Evolutionary conservation across 2,329 filamentous ascomycete genomes (phyloP).

Genomic region (Lachnellula cervina): DNA sequence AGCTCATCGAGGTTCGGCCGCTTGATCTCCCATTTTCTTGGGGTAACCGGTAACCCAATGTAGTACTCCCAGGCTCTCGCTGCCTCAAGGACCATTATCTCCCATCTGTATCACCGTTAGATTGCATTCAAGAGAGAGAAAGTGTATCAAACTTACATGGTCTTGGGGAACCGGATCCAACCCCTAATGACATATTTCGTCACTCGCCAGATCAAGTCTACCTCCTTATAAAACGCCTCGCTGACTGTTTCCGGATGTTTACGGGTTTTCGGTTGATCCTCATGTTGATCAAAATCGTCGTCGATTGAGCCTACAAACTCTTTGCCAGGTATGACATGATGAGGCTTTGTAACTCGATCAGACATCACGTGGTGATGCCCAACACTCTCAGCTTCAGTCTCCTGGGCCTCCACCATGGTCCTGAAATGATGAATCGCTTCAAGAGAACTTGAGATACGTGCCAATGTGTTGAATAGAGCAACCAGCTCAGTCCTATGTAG

Average conservation of each 20-base stretch:
- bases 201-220: slow-evolving; percentile 56
- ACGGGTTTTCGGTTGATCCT: slow-evolving; percentile 23
- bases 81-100: slow-evolving; percentile 49
- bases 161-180: slow-evolving; percentile 65
- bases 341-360: slow-evolving; percentile 36
- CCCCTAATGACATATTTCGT: slow-evolving; percentile 61
- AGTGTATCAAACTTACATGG: slow-evolving; percentile 55
- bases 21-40: slow-evolving; percentile 46
- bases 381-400: slow-evolving; percentile 24
- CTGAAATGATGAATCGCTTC: slow-evolving; percentile 69
- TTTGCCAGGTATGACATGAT: slow-evolving; percentile 34
- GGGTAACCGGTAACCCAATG: slow-evolving; percentile 55
- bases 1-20: slow-evolving; percentile 37
- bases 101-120: slow-evolving; percentile 36
- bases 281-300: slow-evolving; percentile 38
- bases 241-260: slow-evolving; percentile 40
- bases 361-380: slow-evolving; percentile 21
- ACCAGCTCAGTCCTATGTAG: slow-evolving; percentile 89
- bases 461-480: slow-evolving; percentile 89
- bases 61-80: slow-evolving; percentile 56
- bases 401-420: slow-evolving; percentile 42
- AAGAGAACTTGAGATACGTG: slow-evolving; percentile 77
- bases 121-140: not conserved
- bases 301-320: slow-evolving; percentile 34
- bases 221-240: slow-evolving; percentile 61